Evolutionary conservation across 1,139 yeast species (phyloP), one percentile per base, ranked within the genome.

Genomic region (Blastobotrys ciferrii): DNA sequence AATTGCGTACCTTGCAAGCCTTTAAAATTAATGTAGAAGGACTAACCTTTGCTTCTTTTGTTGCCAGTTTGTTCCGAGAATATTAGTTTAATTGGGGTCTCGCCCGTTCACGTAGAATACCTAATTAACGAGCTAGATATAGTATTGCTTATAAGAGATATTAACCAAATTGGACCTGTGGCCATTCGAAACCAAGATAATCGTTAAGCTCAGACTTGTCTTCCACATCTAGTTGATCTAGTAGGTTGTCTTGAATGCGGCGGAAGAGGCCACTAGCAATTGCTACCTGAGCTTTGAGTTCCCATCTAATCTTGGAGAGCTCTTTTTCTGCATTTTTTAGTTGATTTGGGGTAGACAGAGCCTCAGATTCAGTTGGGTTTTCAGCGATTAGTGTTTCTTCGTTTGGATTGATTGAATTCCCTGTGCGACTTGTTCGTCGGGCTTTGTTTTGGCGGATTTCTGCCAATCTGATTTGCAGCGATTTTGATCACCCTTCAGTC

Each of bases 191-290:
- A 3, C 48, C 52, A 3, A 49, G 23, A n/a, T 47, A 38, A 12
- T 43, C 44, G 2, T 47, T 44, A 17, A 49, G 45, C n/a, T 32
- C 38, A 6, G 30, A 32, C 23, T 33, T 23, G n/a, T n/a, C n/a
- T 17, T 47, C 51, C 18, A 32, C 11, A 11, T 36, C 39, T 9
- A 46, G 30, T 2, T 9, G 20, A 15, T 42, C 41, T 4, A 39
- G 44, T 11, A 49, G 39, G 15, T 49, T 46, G 7, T 49, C 51
- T 14, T 18, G 39, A 41, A 49, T 44, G 35, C 45, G 9, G 40
- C 48, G 32, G 39, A 53, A 36, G 42, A 55, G 45, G 19, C 32
- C 42, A 33, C 52, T 36, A 31, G 52, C 56, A n/a, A 54, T 20
- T 18, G 48, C 51, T 4, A 49, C 43, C 32, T 50, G 31, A 17